These are phyloP conservation scores for Gynostemma pentaphyllum DNA, from an alignment of 306 rosid species.

Conservation along the genomic window DNA sequence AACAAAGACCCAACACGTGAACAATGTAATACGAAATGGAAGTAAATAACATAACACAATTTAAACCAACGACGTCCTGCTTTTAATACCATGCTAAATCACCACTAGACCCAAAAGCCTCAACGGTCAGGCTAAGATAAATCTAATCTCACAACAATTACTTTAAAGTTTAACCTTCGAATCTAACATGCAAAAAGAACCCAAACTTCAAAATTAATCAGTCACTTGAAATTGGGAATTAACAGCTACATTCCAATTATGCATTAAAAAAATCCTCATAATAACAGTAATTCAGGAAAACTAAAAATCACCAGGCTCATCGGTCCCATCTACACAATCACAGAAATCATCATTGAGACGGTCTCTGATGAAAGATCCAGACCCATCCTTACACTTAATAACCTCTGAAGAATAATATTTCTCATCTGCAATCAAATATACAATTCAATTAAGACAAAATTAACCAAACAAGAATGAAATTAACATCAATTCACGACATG, in stretches of 20 bases:
- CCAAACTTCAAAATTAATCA: not conserved
- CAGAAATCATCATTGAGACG: slow-evolving; percentile 81
- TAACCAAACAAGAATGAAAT: not conserved
- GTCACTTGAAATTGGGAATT: not conserved
- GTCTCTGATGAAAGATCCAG: slow-evolving; percentile 52
- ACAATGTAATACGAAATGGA: no score
- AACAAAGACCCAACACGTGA: no score
- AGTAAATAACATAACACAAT: no score
- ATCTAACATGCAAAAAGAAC: no score
- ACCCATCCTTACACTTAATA: slow-evolving; percentile 66
- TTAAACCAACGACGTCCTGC: no score
- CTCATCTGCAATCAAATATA: slow-evolving; percentile 51
- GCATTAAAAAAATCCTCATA: not conserved
- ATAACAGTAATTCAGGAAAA: not conserved
- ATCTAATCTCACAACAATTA: no score
- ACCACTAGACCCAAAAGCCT: no score
- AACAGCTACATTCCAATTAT: not conserved
- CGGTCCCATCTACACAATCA: slow-evolving; percentile 83
- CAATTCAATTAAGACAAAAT: slow-evolving; percentile 7
- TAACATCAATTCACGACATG: slow-evolving; percentile 5
- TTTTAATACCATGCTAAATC: no score
- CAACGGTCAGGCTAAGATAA: no score
- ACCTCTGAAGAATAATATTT: slow-evolving; percentile 40
- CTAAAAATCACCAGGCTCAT: slow-evolving; percentile 53
- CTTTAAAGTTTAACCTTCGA: no score